phyloP scores from a whole-genome alignment of 164 flowering plant genomes.

The Piper longum region DNA sequence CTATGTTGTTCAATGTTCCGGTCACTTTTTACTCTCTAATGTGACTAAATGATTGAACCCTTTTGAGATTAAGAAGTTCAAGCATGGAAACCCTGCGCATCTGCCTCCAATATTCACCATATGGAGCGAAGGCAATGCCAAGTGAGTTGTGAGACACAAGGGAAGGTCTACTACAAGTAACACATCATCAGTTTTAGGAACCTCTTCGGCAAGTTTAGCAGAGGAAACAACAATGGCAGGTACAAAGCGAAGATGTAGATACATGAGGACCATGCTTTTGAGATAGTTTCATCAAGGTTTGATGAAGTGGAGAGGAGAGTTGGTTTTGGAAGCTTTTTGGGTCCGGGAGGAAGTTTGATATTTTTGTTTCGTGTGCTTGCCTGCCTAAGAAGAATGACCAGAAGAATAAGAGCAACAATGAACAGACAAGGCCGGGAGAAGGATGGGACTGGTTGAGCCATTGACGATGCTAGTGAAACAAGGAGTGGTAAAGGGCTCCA shows the following conservation, averaged over 20 bases:
- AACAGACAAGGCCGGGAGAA: no score
- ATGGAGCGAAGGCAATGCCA: neutral
- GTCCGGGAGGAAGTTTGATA: neutral
- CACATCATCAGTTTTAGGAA: conserved; percentile 1
- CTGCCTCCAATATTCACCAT: neutral
- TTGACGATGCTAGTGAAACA: no score
- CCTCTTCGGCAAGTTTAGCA: conserved; percentile 1
- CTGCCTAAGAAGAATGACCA: no score
- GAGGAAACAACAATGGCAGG: conserved; percentile 1
- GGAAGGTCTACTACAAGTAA: neutral
- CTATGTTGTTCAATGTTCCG: neutral
- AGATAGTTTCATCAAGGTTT: conserved; percentile 1
- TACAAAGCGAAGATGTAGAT: neutral
- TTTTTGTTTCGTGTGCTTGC: no score
- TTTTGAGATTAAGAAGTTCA: neutral
- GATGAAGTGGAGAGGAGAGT: neutral
- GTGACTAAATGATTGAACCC: neutral
- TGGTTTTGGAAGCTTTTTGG: neutral
- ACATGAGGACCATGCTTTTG: conserved; percentile 3
- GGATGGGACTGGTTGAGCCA: no score
- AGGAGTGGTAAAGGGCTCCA: no score
- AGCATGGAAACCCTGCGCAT: neutral
- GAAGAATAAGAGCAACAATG: no score
- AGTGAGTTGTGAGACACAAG: neutral
- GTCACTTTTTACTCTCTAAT: neutral